Base-by-base conservation (phyloP, 768 basidiomycete genomes). In the Piloderma croceum region DNA sequence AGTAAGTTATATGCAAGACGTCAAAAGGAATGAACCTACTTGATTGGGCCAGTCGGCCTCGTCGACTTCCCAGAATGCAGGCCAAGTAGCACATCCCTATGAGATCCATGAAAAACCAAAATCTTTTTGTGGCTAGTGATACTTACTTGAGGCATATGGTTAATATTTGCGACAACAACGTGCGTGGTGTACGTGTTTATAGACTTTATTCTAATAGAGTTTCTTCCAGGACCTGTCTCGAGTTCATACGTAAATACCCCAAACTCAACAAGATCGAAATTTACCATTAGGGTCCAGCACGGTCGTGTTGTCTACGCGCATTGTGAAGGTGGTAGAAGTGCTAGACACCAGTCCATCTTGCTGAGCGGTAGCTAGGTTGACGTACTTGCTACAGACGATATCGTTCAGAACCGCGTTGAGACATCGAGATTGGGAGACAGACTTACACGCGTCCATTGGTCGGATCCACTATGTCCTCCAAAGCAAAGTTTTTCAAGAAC, bases 61-160 rank as follows among this genome's bases (percentile, higher is more conserved):
- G 23, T 63, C 73, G 12, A 67, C 60, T 31, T 75, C 74, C 78
- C 77, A 79, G n/a, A 72, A 50, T 9, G 78, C 78, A 7, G 79
- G 76, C 76, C 76, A 77, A 18, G 65, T 67, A 15, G 10, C 15
- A 29, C 27, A 29, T 29, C 15, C 65, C 65, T 27, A n/a, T 29
- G 19, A 33, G 23, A 38, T 29, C 27, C 32, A 22, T 21, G 29
- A 12, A 36, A 38, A 7, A 24, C 11, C 36, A 22, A 22, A 15
- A 42, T 24, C 12, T 31, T 29, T 20, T n/a, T 24, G 15, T 34
- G 41, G 20, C 45, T 58, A 68, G 40, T 39, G 71, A 69, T 73
- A 51, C 76, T 76, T 6, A 77, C 78, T 47, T 75, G 63, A 11
- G 79, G 79, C 75, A 80, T 80, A 50, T 80, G 77, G 15, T 29